phyloP scores from a whole-genome alignment of 768 basidiomycete genomes.

The Artomyces pyxidatus region DNA sequence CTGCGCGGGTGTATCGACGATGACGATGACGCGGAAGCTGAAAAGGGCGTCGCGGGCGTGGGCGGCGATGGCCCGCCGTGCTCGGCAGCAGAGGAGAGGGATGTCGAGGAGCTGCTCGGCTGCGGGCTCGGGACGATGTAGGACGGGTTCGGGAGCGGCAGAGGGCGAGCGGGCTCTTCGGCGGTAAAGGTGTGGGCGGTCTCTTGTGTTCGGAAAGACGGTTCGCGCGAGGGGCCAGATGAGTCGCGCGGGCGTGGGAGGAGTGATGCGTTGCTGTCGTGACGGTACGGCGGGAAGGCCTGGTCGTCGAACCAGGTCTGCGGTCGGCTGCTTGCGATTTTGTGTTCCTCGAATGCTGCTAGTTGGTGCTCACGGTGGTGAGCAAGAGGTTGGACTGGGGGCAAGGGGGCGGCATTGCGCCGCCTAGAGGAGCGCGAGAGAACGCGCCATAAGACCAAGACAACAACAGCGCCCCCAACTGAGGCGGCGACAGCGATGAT shows the following conservation, averaged over 20 bases:
- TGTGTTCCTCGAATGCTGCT: slow-evolving; percentile 29
- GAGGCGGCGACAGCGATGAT: slow-evolving; percentile 39
- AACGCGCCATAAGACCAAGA: slow-evolving; percentile 31
- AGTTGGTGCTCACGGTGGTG: slow-evolving; percentile 47
- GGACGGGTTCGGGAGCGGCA: slow-evolving; percentile 1
- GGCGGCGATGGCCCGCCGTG: neutral
- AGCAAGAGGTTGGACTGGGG: slow-evolving; percentile 58
- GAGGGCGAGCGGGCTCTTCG: neutral
- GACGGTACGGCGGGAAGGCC: slow-evolving; percentile 15
- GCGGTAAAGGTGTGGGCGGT: neutral
- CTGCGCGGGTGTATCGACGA: neutral
- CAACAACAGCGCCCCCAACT: slow-evolving; percentile 32
- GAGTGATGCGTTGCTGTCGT: slow-evolving; percentile 29
- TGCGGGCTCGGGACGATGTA: neutral
- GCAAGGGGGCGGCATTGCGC: slow-evolving; percentile 38
- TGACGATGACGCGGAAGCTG: neutral
- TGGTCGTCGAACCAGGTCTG: slow-evolving; percentile 20
- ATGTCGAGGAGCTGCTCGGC: slow-evolving; percentile 4
- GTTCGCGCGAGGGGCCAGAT: slow-evolving; percentile 1
- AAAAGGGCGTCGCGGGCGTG: neutral
- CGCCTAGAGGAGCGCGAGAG: slow-evolving; percentile 27
- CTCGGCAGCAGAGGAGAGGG: slow-evolving; percentile 2
- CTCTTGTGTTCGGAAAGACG: slow-evolving; percentile 14
- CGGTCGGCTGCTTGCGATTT: slow-evolving; percentile 14
- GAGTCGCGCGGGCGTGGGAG: slow-evolving; percentile 16